Evolutionary conservation across 331 rosid genomes (phyloP), one percentile per base, ranked within the genome.

Genomic region (Pyrus hybrid): DNA sequence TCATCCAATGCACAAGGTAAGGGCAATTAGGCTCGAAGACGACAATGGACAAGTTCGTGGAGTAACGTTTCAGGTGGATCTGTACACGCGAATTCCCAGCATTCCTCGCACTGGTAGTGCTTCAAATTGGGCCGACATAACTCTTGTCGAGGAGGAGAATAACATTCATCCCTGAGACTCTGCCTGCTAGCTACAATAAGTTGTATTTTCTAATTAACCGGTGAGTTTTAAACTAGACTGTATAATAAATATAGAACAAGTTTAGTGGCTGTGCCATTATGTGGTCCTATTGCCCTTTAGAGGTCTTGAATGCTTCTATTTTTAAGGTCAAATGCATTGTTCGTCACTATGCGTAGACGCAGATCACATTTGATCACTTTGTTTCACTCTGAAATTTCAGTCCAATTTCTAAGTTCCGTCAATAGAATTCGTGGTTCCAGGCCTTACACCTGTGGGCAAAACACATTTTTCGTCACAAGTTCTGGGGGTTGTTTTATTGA

Each of bases 51-150:
- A 83, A 68, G 67, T 85, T 25, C 68, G 76, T 68, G 81, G 85
- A 49, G 90, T 89, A 4, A 29, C 58, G 68, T 89, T 87, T 79
- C 88, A 83, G 85, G 88, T 87, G 83, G 88, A 87, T 53, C 63
- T 87, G 65, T 83, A 21, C 80, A 82, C 88, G 11, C 71, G 86
- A 61, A 41, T 89, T 54, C 82, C 84, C 37, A 89, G 88, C 85
- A 87, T 87, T 77, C 91, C 78, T n/a, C 88, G 88, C 66, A 80
- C 80, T 0, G 88, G 90, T 69, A 87, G 94, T 63, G 91, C 86
- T 10, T 68, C 84, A 16, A 89, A 85, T 72, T 89, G 88, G 90
- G 86, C 90, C 6, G 90, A 78, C 65, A 47, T 81, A 70, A 63
- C 83, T 67, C 67, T 63, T 28, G 68, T 67, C 71, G 67, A 64